Evolutionary conservation across 78 protist genomes (phyloP), one percentile per base, ranked within the genome.

Genomic region (Neovahlkampfia damariscottae): DNA sequence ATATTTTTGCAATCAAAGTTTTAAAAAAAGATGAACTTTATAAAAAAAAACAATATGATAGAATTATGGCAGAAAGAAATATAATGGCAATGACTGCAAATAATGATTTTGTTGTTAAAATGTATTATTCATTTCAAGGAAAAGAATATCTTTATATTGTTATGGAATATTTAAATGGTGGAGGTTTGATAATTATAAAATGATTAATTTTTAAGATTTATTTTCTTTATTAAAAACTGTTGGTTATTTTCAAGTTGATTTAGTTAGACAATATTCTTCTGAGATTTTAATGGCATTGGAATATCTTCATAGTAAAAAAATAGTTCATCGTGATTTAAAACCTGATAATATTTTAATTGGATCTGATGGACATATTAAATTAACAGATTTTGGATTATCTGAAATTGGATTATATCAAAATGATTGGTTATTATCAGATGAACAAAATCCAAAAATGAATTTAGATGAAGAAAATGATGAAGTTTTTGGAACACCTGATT

Each of bases 371-470:
- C 97, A 94, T 74, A 59, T 94, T 62, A 90, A 90, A 72, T 84
- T 95, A 35, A 92, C 94, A 1, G 98, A 95, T 82, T 95, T 95
- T 72, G 98, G 98, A 10, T 79, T 94, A 34, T 85, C 93, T 0
- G 74, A 37, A 71, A 5, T 28, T 38, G 74, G 10, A 10, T 69
- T 10, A 34, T 10, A n/a, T 19, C 34, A 50, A n/a, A 19, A 50
- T 19, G 62, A 50, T 50, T 19, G 34, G 62, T 50, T 50, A 19
- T 50, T n/a, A 19, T 19, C 19, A 19, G 62, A 50, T 50, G 34
- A 50, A 50, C 62, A 50, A 19, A n/a, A n/a, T n/a, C n/a, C n/a
- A n/a, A n/a, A n/a, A n/a, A n/a, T n/a, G n/a, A n/a, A n/a, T n/a
- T 50, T n/a, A 19, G 62, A 50, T 50, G 34, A 50, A 50, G 62